Percentiles rank a stretch among this genome's conserved stretches.
phyloP scores from a whole-genome alignment of 225 moss, liverwort and hornwort species.

The Pseudoscleropodium purum region DNA sequence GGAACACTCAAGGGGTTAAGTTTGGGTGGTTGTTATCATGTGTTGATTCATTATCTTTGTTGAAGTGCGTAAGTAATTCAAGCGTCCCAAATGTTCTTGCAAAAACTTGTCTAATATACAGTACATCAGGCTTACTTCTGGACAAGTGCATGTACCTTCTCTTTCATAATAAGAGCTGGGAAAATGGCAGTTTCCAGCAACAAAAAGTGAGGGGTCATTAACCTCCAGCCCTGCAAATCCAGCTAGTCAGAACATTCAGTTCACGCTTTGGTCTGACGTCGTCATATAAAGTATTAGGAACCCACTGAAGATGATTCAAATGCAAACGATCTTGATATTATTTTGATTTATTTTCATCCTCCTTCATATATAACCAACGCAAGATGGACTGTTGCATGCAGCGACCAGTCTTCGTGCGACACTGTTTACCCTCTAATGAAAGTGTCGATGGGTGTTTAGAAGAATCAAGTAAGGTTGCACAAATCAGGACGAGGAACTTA shows the following conservation, averaged over 20 bases:
- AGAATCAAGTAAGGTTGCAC: background rate
- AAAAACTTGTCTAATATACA: no score
- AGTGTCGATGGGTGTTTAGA: background rate
- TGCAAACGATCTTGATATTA: background rate
- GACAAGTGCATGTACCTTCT: constrained; percentile 27
- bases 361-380: background rate
- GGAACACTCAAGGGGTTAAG: no score
- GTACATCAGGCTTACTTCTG: no score
- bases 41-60: no score
- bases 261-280: background rate
- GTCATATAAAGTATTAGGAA: background rate
- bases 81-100: no score
- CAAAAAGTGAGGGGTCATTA: constrained; percentile 45
- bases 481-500: background rate
- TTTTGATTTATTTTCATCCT: background rate
- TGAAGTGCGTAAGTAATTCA: no score
- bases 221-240: constrained; percentile 19
- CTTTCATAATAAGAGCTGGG: constrained; percentile 44
- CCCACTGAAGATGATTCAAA: background rate
- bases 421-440: background rate
- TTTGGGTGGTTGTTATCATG: no score
- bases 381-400: background rate
- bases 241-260: background rate
- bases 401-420: background rate
- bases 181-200: constrained; percentile 54